These are phyloP conservation scores for Ceratobasidium sp. DNA, from an alignment of 1,284 basidiomycete genomes.

Conservation along the genomic window DNA sequence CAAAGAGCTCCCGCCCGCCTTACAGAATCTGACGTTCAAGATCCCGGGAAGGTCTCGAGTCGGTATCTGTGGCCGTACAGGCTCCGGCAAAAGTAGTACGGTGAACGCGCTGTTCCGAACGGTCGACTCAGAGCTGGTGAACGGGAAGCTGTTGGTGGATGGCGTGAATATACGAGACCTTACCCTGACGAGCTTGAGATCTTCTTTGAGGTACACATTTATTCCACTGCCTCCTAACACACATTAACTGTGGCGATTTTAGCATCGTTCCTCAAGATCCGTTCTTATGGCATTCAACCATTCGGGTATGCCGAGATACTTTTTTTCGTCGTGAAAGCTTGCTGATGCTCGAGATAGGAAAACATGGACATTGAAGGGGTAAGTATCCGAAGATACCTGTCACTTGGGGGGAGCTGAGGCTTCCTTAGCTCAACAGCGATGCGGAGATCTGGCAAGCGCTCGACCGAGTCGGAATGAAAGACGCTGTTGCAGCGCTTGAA, in stretches of 20 bases:
- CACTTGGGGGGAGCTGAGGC: not conserved
- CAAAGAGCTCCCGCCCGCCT: not conserved
- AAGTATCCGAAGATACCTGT: not conserved
- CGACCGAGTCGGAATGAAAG: slow-evolving; percentile 22
- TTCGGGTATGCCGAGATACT: not conserved
- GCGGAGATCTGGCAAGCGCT: slow-evolving; percentile 31
- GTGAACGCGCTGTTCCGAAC: slow-evolving; percentile 26
- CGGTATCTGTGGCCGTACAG: slow-evolving; percentile 16
- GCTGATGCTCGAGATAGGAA: not conserved
- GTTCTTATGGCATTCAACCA: slow-evolving; percentile 22
- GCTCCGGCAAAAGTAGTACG: slow-evolving; percentile 26
- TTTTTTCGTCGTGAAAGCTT: not conserved
- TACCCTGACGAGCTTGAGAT: not conserved
- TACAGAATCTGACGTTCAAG: slow-evolving; percentile 8
- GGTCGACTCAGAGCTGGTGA: not conserved
- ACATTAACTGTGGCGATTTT: not conserved
- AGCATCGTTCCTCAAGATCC: slow-evolving; percentile 30
- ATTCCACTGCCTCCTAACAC: not conserved
- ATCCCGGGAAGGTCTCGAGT: not conserved
- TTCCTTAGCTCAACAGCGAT: not conserved
- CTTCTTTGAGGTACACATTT: slow-evolving; percentile 3
- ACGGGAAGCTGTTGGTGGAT: not conserved
- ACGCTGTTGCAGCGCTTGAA: slow-evolving; percentile 6
- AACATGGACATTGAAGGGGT: slow-evolving; percentile 24
- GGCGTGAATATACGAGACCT: not conserved